Base-by-base conservation (phyloP, 306 rosid genomes). In the Cucumis cinereus region DNA sequence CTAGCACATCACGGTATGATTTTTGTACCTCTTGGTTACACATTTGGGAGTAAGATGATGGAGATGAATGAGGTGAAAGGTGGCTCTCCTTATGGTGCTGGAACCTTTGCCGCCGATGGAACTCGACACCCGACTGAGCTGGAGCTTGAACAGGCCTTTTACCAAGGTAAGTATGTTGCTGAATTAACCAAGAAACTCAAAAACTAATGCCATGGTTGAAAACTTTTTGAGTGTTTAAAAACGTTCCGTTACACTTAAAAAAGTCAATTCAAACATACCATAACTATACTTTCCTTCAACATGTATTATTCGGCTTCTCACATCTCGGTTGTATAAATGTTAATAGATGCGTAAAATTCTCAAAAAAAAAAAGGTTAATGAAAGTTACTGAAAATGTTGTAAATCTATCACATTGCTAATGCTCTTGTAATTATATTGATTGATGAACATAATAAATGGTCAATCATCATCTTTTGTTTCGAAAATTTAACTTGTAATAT, bases 1-100 rank as follows among this genome's bases (percentile, higher is more conserved):
- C 86, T 91, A 84, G 91, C 98, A 38, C 96, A 91, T 88, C 98
- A 93, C 78, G 98, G 98, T 10, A 93, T 93, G 97, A 80, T 93
- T 63, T 93, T 73, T 80, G 94, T 93, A 35, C 97, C 98, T 16
- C 86, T 88, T 55, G 97, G 98, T 23, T 93, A 93, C 85, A 91
- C 97, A 14, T 91, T 91, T 69, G 97, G 97, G 10, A 86, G 83
- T 53, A 92, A 89, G 79, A 90, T 93, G 97, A 82, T 88, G 68
- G 97, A 91, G 86, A 88, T 93, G 88, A 80, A 75, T 4, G 92
- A 90, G 87, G 97, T 91, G 1, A 93, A 86, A 79, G 97, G 96
- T 75, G 98, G 98, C 14, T 93, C 94, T 26, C 47, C 97, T 28
- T 93, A 91, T 54, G 98, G 98, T 19, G 91, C 97, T 40, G 98